Evolutionary conservation across 1,284 basidiomycete genomes (phyloP), one percentile per base, ranked within the genome.

Genomic region (Apiotrichum laibachii): DNA sequence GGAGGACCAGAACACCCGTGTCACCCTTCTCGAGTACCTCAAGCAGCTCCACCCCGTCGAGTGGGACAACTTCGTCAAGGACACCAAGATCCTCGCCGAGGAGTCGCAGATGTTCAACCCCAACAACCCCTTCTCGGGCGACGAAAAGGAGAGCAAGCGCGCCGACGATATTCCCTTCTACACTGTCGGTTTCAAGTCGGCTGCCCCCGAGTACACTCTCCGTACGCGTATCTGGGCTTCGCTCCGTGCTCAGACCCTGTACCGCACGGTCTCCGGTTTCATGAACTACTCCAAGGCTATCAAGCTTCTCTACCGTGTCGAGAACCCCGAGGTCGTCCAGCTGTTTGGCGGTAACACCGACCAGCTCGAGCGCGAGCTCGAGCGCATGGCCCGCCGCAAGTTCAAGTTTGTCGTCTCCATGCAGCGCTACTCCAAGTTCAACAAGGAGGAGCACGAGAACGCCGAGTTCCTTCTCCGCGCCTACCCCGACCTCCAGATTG

Each of bases 261-360:
- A 99, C 80, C 88, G 96, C 68, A 99, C 95, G 21, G 94, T 99
- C 18, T 97, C 96, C 49, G 96, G 95, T 54, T 98, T 99, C 88
- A 99, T 99, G 96, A 99, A 99, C 82, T 99, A 99, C 79, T 87
- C 90, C 71, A 99, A 99, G 83, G 95, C 96, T 19, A 98, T 99
- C 86, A 99, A 99, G 80, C 83, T 99, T n/a, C 85, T 99, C 34
- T 97, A 98, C 80, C 92, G 95, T 66, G 95, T 99, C 57, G 96
- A 99, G 82, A 99, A 98, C 81, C 96, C 95, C 22, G 95, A 98
- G 77, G 90, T 99, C 51, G 95, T 99, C 6, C 94, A 97, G 80
- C 84, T 90, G 55, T 97, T 92, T 71, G 95, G 95, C 55, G 93
- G 94, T 46, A 99, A 99, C 80, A 97, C 95, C 19, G 95, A 99